phyloP scores from a whole-genome alignment of 2,329 filamentous ascomycete species.

The Amylocarpus encephaloides region DNA sequence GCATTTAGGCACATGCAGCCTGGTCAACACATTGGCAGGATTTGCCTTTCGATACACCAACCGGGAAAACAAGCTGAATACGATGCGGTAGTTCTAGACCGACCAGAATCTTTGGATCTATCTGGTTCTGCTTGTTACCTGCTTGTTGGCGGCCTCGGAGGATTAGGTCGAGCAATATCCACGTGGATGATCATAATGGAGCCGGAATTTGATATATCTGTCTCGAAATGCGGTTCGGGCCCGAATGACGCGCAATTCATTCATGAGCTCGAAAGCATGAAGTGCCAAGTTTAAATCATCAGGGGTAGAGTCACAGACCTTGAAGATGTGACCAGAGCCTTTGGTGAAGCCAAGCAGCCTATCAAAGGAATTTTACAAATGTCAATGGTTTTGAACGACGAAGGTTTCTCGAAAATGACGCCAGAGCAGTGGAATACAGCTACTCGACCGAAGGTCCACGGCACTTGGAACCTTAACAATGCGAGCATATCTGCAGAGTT shows the following conservation, averaged over 20 bases:
- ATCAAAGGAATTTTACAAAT: constrained; percentile 21
- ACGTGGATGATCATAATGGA: constrained; percentile 32
- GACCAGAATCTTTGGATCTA: neutral
- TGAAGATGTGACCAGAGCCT: constrained; percentile 5
- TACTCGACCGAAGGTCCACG: constrained; percentile 3
- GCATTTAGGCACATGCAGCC: constrained; percentile 32
- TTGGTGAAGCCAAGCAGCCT: neutral
- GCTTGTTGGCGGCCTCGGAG: constrained; percentile 36
- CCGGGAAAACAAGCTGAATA: too few relatives aligned
- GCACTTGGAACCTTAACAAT: constrained; percentile 10
- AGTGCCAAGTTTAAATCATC: neutral
- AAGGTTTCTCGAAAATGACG: constrained; percentile 2
- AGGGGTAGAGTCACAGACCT: neutral
- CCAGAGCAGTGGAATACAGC: constrained; percentile 2
- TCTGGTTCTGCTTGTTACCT: constrained; percentile 27
- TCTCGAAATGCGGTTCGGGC: constrained; percentile 26
- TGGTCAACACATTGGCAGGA: constrained; percentile 38
- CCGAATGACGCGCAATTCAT: constrained; percentile 2
- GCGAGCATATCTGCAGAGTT: neutral
- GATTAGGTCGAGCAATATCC: constrained; percentile 32
- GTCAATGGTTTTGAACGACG: constrained; percentile 26
- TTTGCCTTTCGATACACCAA: constrained; percentile 26
- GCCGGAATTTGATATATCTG: constrained; percentile 33
- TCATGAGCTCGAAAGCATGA: neutral
- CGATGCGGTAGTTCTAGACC: neutral